A percentile compares a stretch with the other conserved stretches of the same genome.
phyloP scores from a whole-genome alignment of 306 rosid species.

The Cicer arietinum region DNA sequence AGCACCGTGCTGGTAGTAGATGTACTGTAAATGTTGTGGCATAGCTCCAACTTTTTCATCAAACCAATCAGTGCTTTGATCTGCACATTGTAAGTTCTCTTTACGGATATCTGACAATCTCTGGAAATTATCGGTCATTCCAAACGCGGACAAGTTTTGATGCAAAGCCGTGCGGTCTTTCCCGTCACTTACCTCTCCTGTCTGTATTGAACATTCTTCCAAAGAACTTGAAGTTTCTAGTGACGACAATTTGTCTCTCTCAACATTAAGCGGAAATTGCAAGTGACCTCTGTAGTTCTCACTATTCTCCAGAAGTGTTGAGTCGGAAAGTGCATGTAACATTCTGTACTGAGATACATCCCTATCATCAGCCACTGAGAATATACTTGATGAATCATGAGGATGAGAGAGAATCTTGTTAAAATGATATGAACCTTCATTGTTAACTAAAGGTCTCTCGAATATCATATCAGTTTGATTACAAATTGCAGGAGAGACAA shows the following conservation, averaged over 20 bases:
- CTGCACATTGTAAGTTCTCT: slow-evolving; percentile 46
- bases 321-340: slow-evolving; percentile 61
- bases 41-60: slow-evolving; percentile 46
- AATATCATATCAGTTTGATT: slow-evolving; percentile 47
- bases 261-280: slow-evolving; percentile 39
- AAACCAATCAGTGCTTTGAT: slow-evolving; percentile 39
- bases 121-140: slow-evolving; percentile 34
- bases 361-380: slow-evolving; percentile 46
- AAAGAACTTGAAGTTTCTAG: slow-evolving; percentile 49
- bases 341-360: slow-evolving; percentile 52
- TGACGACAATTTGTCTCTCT: slow-evolving; percentile 51
- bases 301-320: slow-evolving; percentile 57
- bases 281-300: slow-evolving; percentile 49
- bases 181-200: slow-evolving; percentile 44
- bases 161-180: slow-evolving; percentile 38
- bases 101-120: slow-evolving; percentile 39
- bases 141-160: slow-evolving; percentile 46
- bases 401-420: slow-evolving; percentile 51
- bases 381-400: slow-evolving; percentile 41
- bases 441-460: slow-evolving; percentile 48
- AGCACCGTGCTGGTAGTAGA: slow-evolving; percentile 48
- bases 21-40: slow-evolving; percentile 45
- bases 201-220: slow-evolving; percentile 47
- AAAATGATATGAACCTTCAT: slow-evolving; percentile 51
- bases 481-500: slow-evolving; percentile 48